Conservation (phyloP, 2,329 filamentous ascomycete genomes). For the Alternaria arborescens region DNA sequence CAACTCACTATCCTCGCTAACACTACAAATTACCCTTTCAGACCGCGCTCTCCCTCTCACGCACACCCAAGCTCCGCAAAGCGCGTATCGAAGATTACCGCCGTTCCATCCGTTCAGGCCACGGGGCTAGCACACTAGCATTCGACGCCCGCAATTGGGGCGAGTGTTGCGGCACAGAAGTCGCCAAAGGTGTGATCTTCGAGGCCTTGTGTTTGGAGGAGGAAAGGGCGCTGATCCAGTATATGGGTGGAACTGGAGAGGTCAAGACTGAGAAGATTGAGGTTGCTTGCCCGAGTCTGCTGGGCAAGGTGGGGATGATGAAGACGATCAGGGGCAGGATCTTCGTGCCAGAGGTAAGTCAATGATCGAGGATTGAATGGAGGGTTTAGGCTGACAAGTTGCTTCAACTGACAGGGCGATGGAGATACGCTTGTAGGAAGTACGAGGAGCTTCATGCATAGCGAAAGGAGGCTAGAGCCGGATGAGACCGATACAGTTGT, state of each 20-base stretch:
- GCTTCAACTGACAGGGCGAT: neutral
- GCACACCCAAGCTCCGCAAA: conserved; percentile 12
- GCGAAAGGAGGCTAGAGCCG: neutral
- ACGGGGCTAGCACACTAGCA: neutral
- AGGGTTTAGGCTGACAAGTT: neutral
- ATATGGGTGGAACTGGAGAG: neutral
- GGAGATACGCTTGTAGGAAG: neutral
- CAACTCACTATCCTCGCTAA: neutral
- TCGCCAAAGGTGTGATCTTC: conserved; percentile 5
- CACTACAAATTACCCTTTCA: neutral
- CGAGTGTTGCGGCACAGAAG: neutral
- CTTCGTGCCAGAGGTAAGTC: neutral
- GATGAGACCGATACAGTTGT: neutral
- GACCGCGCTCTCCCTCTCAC: neutral
- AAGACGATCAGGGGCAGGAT: neutral
- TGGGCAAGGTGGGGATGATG: conserved; percentile 1
- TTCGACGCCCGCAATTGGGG: neutral
- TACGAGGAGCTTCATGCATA: neutral
- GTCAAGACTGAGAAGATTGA: neutral
- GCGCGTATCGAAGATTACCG: neutral
- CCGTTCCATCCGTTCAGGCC: neutral
- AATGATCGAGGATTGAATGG: neutral
- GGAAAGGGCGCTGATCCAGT: neutral
- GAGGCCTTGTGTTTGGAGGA: neutral
- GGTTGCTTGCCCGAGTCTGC: conserved; percentile 1